phyloP scores from a whole-genome alignment of 129 eudicot species.

The Apium graveolens region DNA sequence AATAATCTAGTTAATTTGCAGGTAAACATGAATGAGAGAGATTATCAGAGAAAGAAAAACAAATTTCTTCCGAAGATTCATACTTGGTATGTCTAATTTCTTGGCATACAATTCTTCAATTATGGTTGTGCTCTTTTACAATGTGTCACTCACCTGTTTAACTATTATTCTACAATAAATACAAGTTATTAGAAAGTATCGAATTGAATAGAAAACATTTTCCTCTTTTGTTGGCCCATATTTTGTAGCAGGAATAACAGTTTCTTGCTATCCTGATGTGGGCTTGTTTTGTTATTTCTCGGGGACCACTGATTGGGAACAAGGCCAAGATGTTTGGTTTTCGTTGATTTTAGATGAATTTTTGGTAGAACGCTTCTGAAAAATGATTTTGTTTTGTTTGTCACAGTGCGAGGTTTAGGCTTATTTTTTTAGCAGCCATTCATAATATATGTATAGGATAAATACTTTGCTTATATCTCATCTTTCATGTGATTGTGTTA shows the following conservation, averaged over 20 bases:
- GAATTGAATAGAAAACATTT: neutral
- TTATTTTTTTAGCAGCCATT: neutral
- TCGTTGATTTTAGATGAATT: neutral
- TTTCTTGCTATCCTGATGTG: neutral
- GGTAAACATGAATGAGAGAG: constrained; percentile 98
- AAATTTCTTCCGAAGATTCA: constrained; percentile 97
- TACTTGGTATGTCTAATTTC: constrained; percentile 63
- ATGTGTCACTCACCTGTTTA: neutral
- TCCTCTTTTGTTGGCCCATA: neutral
- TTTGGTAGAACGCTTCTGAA: neutral
- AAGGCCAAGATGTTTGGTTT: neutral
- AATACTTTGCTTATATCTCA: neutral
- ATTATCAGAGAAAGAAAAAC: constrained; percentile 92
- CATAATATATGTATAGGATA: neutral
- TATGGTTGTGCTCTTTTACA: neutral
- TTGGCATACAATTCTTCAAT: neutral
- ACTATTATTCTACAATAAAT: neutral
- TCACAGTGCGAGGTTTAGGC: neutral
- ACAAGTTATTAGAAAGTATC: neutral
- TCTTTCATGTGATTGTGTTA: neutral
- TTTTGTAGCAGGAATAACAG: neutral
- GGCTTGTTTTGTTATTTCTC: neutral
- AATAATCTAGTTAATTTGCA: constrained; percentile 22
- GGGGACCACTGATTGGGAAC: neutral
- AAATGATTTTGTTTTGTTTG: neutral